Conservation (phyloP, 768 basidiomycete genomes). For the Panaeolus cyanescens region DNA sequence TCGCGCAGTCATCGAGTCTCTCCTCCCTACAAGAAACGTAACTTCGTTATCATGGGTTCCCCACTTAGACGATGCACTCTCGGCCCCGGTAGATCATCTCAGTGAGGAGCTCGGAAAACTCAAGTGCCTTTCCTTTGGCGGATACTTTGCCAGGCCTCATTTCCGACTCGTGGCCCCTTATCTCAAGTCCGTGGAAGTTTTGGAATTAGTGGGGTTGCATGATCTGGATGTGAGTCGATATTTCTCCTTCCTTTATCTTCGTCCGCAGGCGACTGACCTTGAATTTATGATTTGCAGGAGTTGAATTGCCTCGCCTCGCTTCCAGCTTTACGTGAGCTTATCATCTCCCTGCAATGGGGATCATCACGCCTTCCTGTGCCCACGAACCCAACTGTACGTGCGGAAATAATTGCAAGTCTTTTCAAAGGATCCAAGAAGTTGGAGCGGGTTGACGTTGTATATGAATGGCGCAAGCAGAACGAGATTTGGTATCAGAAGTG, state of each 20-base stretch:
- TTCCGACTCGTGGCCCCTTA: slow-evolving; percentile 1
- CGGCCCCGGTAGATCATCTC: not conserved
- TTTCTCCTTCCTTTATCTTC: not conserved
- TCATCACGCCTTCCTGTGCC: not conserved
- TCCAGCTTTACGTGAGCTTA: not conserved
- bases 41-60: not conserved
- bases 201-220: slow-evolving; percentile 1
- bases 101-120: not conserved
- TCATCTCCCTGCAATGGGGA: not conserved
- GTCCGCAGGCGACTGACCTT: not conserved
- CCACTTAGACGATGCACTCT: not conserved
- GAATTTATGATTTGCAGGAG: not conserved
- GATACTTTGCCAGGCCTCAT: slow-evolving; percentile 1
- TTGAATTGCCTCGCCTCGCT: not conserved
- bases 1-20: not conserved
- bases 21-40: not conserved
- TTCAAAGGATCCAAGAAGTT: not conserved
- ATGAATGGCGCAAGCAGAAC: not conserved
- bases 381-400: not conserved
- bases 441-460: not conserved
- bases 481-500: slow-evolving; percentile 1
- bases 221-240: not conserved
- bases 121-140: not conserved
- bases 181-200: slow-evolving; percentile 2
- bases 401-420: not conserved